A percentile compares a stretch with the other conserved stretches of the same genome.
phyloP scores from a whole-genome alignment of 2,329 filamentous ascomycete genomes.

The Parastagonospora avenae region DNA sequence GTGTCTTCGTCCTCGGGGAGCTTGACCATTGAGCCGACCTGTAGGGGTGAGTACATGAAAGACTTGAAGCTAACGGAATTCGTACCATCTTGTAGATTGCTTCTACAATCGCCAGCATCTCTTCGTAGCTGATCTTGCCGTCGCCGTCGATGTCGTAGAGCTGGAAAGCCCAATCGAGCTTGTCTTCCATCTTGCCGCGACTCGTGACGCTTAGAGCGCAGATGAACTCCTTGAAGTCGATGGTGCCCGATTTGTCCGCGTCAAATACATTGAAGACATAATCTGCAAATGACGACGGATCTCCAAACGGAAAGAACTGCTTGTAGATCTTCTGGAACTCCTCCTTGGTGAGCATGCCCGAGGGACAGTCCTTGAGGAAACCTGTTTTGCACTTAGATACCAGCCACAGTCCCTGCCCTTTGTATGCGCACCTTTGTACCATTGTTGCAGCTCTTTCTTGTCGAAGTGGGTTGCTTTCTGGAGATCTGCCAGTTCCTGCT shows the following conservation, averaged over 20 bases:
- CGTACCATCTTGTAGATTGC: constrained; percentile 99
- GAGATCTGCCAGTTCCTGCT: constrained; percentile 92
- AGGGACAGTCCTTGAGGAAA: constrained; percentile 97
- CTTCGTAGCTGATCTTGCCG: constrained; percentile 98
- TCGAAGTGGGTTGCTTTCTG: constrained; percentile 98
- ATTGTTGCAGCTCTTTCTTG: constrained; percentile 99
- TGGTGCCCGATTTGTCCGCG: constrained; percentile 93
- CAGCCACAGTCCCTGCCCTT: background rate
- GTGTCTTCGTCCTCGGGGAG: constrained; percentile 98
- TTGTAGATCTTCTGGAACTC: constrained; percentile 99
- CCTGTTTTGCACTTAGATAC: constrained; percentile 59
- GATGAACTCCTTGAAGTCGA: constrained; percentile 99
- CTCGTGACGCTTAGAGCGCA: constrained; percentile 96
- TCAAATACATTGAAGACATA: constrained; percentile 99
- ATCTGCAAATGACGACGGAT: constrained; percentile 95
- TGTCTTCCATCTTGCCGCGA: constrained; percentile 98
- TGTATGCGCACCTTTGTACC: constrained; percentile 86
- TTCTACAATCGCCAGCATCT: constrained; percentile 98
- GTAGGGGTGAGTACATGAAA: constrained; percentile 20
- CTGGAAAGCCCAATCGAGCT: constrained; percentile 99
- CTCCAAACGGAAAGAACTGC: constrained; percentile 98
- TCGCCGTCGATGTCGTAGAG: constrained; percentile 99
- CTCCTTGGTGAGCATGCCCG: constrained; percentile 94
- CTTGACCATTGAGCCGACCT: constrained; percentile 99
- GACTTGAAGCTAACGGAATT: background rate